Evolutionary conservation across 495 filamentous ascomycete genomes (phyloP).

Genomic region (Tuber brumale): DNA sequence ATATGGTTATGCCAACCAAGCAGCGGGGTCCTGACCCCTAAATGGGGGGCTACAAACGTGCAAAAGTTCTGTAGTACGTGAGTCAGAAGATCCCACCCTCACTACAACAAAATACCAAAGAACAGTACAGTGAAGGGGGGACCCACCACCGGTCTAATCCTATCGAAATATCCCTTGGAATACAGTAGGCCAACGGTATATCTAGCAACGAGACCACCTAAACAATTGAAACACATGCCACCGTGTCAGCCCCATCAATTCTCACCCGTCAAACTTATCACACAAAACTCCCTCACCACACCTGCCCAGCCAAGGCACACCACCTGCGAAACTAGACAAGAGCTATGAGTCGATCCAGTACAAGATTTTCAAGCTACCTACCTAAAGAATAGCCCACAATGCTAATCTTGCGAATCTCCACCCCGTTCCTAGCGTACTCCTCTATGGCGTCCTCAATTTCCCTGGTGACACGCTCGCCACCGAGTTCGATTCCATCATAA

Average conservation of each 20-base stretch:
- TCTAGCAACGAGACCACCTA: conserved; percentile 66
- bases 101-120: not conserved
- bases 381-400: conserved; percentile 85
- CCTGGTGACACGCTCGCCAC: conserved; percentile 77
- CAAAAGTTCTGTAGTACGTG: conserved; percentile 63
- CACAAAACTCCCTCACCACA: conserved; percentile 1
- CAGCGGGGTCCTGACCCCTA: conserved; percentile 73
- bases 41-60: conserved; percentile 84
- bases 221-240: conserved; percentile 9
- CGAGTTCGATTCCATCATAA: conserved; percentile 88
- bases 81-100: conserved; percentile 7
- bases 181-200: conserved; percentile 83
- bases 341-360: conserved; percentile 12
- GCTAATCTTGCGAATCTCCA: conserved; percentile 71
- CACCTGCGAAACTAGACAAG: conserved; percentile 3
- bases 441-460: conserved; percentile 82
- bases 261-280: conserved; percentile 7
- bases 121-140: not conserved
- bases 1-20: conserved; percentile 59
- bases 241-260: conserved; percentile 20
- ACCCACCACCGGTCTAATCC: conserved; percentile 66
- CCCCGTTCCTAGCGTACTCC: conserved; percentile 54
- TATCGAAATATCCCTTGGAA: conserved; percentile 69
- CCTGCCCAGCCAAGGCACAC: not conserved
- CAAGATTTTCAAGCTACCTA: conserved; percentile 12